A percentile compares a stretch with the other conserved stretches of the same genome.
phyloP scores from a whole-genome alignment of 148 eudicot species.

The Spergularia marina region DNA sequence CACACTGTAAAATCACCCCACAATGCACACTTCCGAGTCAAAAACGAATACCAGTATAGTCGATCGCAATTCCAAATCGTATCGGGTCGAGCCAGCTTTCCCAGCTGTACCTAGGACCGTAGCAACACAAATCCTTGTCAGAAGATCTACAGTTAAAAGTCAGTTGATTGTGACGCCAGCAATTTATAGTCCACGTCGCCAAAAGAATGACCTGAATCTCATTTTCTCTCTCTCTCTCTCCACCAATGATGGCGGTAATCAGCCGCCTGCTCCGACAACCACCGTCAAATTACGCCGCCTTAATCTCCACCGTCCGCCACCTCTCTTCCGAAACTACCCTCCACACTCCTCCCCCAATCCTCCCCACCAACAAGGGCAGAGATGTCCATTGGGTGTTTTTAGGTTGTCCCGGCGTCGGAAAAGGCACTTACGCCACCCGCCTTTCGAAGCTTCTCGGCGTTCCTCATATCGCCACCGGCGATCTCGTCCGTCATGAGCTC shows the following conservation, averaged over 20 bases:
- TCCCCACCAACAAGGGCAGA: conserved; percentile 28
- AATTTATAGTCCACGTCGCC: too few species aligned
- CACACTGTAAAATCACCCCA: too few species aligned
- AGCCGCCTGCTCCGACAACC: conserved; percentile 17
- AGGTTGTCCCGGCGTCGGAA: conserved; percentile 96
- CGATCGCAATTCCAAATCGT: too few species aligned
- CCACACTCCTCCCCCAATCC: conserved; percentile 7
- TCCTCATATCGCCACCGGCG: conserved; percentile 93
- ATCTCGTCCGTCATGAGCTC: conserved; percentile 79
- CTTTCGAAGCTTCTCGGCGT: conserved; percentile 68
- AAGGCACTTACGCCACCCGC: conserved; percentile 86
- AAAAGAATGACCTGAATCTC: too few species aligned
- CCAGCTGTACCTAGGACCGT: too few species aligned
- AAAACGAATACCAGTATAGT: too few species aligned
- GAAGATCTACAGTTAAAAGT: too few species aligned
- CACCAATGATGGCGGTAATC: conserved; percentile 24
- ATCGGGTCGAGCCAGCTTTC: too few species aligned
- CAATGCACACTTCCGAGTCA: too few species aligned
- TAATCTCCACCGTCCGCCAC: background rate
- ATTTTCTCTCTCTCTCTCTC: background rate
- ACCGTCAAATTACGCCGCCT: background rate
- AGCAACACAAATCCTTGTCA: too few species aligned
- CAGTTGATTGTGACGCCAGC: too few species aligned
- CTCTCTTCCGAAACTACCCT: conserved; percentile 23
- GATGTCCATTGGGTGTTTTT: conserved; percentile 85